A percentile compares a stretch with the other conserved stretches of the same genome.
Conservation (phyloP, 768 basidiomycete genomes). For the Trametes coccinea region DNA sequence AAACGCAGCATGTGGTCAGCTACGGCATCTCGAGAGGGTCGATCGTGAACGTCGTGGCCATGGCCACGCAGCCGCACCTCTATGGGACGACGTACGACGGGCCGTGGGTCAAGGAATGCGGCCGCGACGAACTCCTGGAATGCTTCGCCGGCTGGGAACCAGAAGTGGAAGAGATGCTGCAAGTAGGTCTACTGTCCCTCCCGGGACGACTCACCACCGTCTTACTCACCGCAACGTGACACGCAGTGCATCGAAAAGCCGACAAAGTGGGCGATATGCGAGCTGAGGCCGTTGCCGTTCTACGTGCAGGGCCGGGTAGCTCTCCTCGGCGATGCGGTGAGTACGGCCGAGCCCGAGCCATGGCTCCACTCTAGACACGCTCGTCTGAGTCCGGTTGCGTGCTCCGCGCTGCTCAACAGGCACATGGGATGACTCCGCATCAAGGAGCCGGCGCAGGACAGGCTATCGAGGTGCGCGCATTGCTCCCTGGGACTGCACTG, state of each 20-base stretch:
- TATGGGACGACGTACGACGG: slow-evolving; percentile 30
- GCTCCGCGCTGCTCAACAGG: slow-evolving; percentile 17
- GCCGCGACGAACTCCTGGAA: slow-evolving; percentile 27
- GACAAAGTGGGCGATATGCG: slow-evolving; percentile 35
- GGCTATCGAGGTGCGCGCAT: slow-evolving; percentile 30
- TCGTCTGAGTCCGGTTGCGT: not conserved
- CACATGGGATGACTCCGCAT: slow-evolving; percentile 37
- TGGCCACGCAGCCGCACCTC: slow-evolving; percentile 39
- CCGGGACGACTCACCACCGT: not conserved
- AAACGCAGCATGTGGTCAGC: slow-evolving; percentile 45
- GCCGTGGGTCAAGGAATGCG: slow-evolving; percentile 30
- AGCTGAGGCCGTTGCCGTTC: slow-evolving; percentile 30
- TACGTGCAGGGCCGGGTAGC: slow-evolving; percentile 28
- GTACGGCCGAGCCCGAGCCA: not conserved
- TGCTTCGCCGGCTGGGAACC: slow-evolving; percentile 34
- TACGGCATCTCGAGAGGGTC: slow-evolving; percentile 47
- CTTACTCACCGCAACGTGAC: not conserved
- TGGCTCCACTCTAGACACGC: not conserved
- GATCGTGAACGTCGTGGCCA: slow-evolving; percentile 47
- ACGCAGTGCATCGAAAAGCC: slow-evolving; percentile 30
- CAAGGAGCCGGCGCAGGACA: slow-evolving; percentile 38
- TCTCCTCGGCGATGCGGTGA: slow-evolving; percentile 36
- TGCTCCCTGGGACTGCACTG: too few relatives aligned
- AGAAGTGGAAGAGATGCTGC: slow-evolving; percentile 29
- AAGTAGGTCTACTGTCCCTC: slow-evolving; percentile 14